phyloP scores from a whole-genome alignment of 306 rosid species.

The Dryas drummondii region DNA sequence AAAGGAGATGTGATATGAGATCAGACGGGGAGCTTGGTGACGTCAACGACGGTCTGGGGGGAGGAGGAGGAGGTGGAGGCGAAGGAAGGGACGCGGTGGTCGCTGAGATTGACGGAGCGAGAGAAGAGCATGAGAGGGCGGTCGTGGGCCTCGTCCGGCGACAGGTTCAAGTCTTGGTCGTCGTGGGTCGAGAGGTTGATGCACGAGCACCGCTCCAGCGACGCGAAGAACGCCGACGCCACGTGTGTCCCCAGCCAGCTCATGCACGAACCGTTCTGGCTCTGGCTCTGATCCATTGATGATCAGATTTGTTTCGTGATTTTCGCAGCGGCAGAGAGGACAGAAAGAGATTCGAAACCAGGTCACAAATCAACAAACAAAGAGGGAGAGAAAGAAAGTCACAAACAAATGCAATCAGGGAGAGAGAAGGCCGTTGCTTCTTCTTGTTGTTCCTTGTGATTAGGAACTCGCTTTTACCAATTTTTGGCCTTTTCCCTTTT shows the following conservation, averaged over 20 bases:
- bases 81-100: constrained; percentile 28
- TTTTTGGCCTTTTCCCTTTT: no score
- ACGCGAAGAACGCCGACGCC: constrained; percentile 50
- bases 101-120: constrained; percentile 35
- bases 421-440: no score
- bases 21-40: constrained; percentile 51
- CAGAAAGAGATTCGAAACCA: neutral
- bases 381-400: no score
- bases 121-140: constrained; percentile 51
- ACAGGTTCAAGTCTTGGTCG: constrained; percentile 31
- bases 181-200: constrained; percentile 52
- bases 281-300: constrained; percentile 7
- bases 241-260: constrained; percentile 42
- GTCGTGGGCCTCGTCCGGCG: constrained; percentile 41
- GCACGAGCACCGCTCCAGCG: constrained; percentile 49
- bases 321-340: neutral
- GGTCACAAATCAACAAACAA: no score
- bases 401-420: no score
- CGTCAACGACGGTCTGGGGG: constrained; percentile 9
- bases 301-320: no score
- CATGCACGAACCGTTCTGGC: constrained; percentile 30
- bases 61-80: neutral
- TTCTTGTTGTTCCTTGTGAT: no score
- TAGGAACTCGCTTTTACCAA: no score
- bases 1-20: neutral